Evolutionary conservation across 345 rosid species (phyloP), one percentile per base, ranked within the genome.

Genomic region (Hypericum androsaemum): DNA sequence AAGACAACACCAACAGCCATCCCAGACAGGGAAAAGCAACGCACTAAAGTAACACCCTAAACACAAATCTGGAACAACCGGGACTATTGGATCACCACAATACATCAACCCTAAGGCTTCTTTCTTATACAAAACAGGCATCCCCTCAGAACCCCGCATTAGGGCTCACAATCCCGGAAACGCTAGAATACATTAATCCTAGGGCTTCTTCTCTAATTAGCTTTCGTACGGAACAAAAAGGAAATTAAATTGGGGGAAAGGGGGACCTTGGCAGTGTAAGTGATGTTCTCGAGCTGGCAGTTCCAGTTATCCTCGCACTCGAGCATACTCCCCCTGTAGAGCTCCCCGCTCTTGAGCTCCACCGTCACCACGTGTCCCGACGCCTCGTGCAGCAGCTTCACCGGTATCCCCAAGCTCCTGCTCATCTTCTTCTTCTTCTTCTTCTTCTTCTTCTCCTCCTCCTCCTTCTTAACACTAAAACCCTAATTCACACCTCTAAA

Each of bases 231-330:
- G 38, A 22, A 11, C 16, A 0, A 16, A 43, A 52, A 5, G 28
- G 48, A 5, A 14, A 0, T 0, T 12, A 12, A 41, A 10, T 6
- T 15, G 5, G 12, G 12, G 10, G 4, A 22, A 22, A 22, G 4
- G 4, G 32, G 32, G 66, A 74, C 95, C 83, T 75, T 75, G 38
- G 95, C 88, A 35, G 90, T 86, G 72, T 64, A 86, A 36, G 90
- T 86, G 62, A 86, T 83, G 56, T 56, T 78, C 72, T 86, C 90
- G 61, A 86, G 95, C 71, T 86, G 95, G 57, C 90, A 83, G 66
- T 86, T 86, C 95, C 95, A 86, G 79, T 86, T 86, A 58, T 86
- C 95, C 65, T 86, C 95, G 58, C 95, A 86, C 79, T 86, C 95
- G 10, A 86, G 15, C 95, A 86, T 83, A 68, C 86, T 75, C 61